These are phyloP conservation scores for Camellia granthamiana DNA, from an alignment of 148 eudicot genomes.

Conservation along the genomic window DNA sequence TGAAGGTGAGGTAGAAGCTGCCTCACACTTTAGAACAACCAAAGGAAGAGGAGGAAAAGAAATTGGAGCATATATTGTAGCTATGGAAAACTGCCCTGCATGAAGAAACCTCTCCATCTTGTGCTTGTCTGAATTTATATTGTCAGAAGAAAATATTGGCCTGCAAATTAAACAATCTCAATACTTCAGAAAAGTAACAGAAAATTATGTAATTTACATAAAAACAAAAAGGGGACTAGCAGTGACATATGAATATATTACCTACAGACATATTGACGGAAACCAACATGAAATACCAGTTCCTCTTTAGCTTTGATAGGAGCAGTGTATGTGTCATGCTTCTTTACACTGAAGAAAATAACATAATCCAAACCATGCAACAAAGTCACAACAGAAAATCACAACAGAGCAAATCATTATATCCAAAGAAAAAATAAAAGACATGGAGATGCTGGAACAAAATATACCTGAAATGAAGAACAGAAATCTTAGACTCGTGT, in stretches of 20 bases:
- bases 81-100: slow-evolving; percentile 77
- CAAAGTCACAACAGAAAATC: not conserved
- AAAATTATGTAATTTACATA: not conserved
- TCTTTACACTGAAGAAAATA: slow-evolving; percentile 54
- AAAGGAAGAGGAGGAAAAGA: slow-evolving; percentile 80
- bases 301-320: slow-evolving; percentile 96
- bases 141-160: slow-evolving; percentile 89
- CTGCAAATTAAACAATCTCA: slow-evolving; percentile 35
- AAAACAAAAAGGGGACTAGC: not conserved
- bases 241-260: slow-evolving; percentile 14
- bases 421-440: not conserved
- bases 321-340: slow-evolving; percentile 80
- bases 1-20: slow-evolving; percentile 37
- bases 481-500: slow-evolving; percentile 96
- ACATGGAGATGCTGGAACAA: not conserved
- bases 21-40: slow-evolving; percentile 63
- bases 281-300: slow-evolving; percentile 86
- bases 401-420: not conserved
- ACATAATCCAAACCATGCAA: slow-evolving; percentile 5
- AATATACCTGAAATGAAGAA: slow-evolving; percentile 86
- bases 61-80: slow-evolving; percentile 90
- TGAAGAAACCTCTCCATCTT: slow-evolving; percentile 99
- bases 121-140: slow-evolving; percentile 70
- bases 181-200: not conserved
- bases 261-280: slow-evolving; percentile 85